Evolutionary conservation across 1,284 basidiomycete genomes (phyloP), one percentile per base, ranked within the genome.

Genomic region (Pseudomicrostroma phylloplanum): DNA sequence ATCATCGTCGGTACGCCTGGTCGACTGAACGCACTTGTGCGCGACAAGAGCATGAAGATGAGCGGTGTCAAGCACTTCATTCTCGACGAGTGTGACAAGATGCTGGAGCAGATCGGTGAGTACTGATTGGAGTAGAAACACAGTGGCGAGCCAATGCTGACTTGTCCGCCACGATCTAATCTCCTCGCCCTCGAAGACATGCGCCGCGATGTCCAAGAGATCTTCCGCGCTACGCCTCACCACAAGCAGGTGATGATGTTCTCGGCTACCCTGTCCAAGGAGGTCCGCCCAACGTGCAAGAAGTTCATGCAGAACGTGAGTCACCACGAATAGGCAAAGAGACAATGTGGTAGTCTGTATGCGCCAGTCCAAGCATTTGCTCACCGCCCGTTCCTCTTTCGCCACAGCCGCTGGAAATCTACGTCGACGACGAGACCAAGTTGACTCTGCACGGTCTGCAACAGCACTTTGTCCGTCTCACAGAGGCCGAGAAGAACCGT

Each of bases 201-300:
- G 96, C 94, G 96, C 81, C 91, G 96, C 76, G 96, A 99, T 81
- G 94, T 99, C 67, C 96, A 99, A 86, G 96, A 99, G 83, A 97
- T 99, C 77, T 99, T 98, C 87, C 89, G 93, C 74, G 87, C 92
- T 17, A 98, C 96, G n/a, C 96, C 96, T 62, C 94, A 96, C 82
- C 92, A 96, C 86, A 99, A 99, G 85, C 96, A 99, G 85, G 96
- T 99, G 70, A 98, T 98, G 96, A 98, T 99, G 96, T 99, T 99
- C 85, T 94, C 91, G 74, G 96, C 96, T 55, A 99, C 96, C 0
- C 83, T 99, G 66, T 87, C 92, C 62, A 98, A 98, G 84, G 96
- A 98, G 70, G 94, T 98, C 66, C 86, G 96, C 62, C 86, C 88
- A 7, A 97, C 93, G 0, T 99, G 96, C 86, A 98, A 98, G 83